Evolutionary conservation across 306 rosid species (phyloP).

Genomic region (Begonia fuchsioides): DNA sequence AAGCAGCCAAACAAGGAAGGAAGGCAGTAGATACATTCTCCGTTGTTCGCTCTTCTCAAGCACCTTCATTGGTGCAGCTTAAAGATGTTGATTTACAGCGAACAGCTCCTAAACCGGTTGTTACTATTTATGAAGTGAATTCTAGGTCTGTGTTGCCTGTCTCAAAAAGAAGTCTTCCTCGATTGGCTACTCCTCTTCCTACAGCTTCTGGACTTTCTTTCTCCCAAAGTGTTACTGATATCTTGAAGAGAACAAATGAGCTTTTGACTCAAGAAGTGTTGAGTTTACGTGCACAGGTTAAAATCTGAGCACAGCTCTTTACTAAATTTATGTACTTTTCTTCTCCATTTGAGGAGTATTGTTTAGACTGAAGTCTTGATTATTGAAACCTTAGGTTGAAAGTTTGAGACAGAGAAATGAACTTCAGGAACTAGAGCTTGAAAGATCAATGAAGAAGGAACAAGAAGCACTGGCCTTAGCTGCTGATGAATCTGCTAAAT

Average conservation of each 20-base stretch:
- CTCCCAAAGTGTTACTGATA: conserved; percentile 59
- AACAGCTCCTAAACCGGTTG: conserved; percentile 57
- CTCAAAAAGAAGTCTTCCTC: conserved; percentile 92
- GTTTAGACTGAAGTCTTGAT: conserved; percentile 2
- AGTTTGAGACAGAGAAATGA: conserved; percentile 67
- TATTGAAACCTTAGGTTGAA: conserved; percentile 45
- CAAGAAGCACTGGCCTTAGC: conserved; percentile 70
- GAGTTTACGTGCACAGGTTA: conserved; percentile 69
- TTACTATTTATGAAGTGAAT: conserved; percentile 66
- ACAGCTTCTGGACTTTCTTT: conserved; percentile 90
- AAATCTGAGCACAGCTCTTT: conserved; percentile 7
- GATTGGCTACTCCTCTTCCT: conserved; percentile 91
- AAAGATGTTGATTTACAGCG: conserved; percentile 81
- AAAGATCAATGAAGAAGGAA: conserved; percentile 59
- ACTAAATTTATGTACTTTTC: not conserved
- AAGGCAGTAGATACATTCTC: conserved; percentile 76
- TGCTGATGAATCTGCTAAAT: conserved; percentile 76
- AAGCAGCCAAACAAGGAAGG: conserved; percentile 94
- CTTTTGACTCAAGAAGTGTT: conserved; percentile 70
- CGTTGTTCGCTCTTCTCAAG: conserved; percentile 56
- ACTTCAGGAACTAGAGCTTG: conserved; percentile 72
- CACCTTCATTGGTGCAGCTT: conserved; percentile 69
- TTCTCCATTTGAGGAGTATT: too few relatives aligned
- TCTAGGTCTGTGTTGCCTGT: conserved; percentile 85
- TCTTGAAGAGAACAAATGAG: conserved; percentile 86